phyloP scores from a whole-genome alignment of 768 basidiomycete species.

The Pisolithus sp. region DNA sequence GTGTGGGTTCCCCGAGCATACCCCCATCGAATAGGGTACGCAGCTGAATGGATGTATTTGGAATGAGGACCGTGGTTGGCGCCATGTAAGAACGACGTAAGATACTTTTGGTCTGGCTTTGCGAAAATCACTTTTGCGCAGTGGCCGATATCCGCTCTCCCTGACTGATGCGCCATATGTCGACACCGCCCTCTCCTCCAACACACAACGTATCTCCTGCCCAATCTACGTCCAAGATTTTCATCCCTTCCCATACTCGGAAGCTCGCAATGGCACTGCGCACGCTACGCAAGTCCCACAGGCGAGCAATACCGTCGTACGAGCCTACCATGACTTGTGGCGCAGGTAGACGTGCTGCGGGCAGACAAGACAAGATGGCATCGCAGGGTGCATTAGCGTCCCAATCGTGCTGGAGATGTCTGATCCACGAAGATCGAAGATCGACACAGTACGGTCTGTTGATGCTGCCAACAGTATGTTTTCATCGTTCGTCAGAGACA shows the following conservation, averaged over 20 bases:
- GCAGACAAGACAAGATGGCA: constrained; percentile 55
- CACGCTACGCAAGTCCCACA: constrained; percentile 75
- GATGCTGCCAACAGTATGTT: constrained; percentile 53
- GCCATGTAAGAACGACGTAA: not conserved
- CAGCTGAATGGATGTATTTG: not conserved
- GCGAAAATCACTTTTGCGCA: not conserved
- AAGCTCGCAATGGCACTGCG: constrained; percentile 61
- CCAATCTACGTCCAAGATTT: constrained; percentile 59
- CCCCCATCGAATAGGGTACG: not conserved
- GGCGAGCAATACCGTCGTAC: constrained; percentile 69
- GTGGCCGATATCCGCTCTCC: constrained; percentile 10
- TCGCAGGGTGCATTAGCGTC: constrained; percentile 54
- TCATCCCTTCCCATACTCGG: constrained; percentile 53
- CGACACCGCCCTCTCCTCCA: constrained; percentile 60
- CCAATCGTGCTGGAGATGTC: constrained; percentile 32
- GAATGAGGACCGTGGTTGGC: too few relatives aligned
- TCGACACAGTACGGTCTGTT: constrained; percentile 65
- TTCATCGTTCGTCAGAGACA: constrained; percentile 43
- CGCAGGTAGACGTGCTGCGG: constrained; percentile 15
- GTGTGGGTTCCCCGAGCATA: not conserved
- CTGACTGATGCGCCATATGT: constrained; percentile 51
- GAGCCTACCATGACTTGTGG: constrained; percentile 65
- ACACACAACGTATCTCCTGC: constrained; percentile 47
- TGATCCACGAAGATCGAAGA: constrained; percentile 60
- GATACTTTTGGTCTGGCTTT: not conserved